A percentile compares a stretch with the other conserved stretches of the same genome.
These are phyloP conservation scores for Cadophora malorum DNA, from an alignment of 2,329 filamentous ascomycete species.

Conservation along the genomic window DNA sequence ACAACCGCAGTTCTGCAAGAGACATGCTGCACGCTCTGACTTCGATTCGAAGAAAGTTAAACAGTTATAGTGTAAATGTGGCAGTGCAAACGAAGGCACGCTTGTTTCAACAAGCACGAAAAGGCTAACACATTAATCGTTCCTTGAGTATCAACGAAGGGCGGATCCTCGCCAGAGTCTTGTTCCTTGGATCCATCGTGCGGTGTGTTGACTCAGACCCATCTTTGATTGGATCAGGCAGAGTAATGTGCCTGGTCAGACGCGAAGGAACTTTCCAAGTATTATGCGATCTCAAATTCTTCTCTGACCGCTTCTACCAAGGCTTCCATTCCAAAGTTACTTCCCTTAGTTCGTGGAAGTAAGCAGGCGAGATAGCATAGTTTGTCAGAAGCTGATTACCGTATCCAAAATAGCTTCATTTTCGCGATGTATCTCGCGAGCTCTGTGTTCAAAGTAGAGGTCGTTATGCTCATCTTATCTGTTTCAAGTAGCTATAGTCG, in stretches of 20 bases:
- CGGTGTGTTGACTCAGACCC: background rate
- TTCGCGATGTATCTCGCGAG: conserved; percentile 81
- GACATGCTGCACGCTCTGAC: background rate
- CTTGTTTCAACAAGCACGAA: conserved; percentile 6
- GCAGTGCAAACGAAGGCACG: conserved; percentile 14
- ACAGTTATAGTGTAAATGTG: background rate
- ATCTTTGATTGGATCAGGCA: background rate
- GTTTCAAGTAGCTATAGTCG: background rate
- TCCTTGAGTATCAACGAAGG: background rate
- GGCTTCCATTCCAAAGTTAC: conserved; percentile 64
- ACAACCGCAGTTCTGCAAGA: background rate
- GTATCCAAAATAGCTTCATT: conserved; percentile 89
- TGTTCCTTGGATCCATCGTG: background rate
- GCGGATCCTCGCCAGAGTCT: background rate
- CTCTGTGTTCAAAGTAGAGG: conserved; percentile 91
- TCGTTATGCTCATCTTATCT: conserved; percentile 70
- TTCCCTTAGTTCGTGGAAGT: conserved; percentile 65
- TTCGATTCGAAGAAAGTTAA: conserved; percentile 10
- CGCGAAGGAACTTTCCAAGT: conserved; percentile 6
- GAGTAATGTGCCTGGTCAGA: conserved; percentile 7
- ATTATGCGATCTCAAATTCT: conserved; percentile 41
- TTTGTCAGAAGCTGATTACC: conserved; percentile 49
- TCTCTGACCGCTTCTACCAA: conserved; percentile 57
- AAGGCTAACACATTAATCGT: conserved; percentile 10
- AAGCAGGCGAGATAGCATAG: conserved; percentile 78